Evolutionary conservation across 352 stramenopile genomes (phyloP), one percentile per base, ranked within the genome.

Genomic region (Blastocystis sp.): DNA sequence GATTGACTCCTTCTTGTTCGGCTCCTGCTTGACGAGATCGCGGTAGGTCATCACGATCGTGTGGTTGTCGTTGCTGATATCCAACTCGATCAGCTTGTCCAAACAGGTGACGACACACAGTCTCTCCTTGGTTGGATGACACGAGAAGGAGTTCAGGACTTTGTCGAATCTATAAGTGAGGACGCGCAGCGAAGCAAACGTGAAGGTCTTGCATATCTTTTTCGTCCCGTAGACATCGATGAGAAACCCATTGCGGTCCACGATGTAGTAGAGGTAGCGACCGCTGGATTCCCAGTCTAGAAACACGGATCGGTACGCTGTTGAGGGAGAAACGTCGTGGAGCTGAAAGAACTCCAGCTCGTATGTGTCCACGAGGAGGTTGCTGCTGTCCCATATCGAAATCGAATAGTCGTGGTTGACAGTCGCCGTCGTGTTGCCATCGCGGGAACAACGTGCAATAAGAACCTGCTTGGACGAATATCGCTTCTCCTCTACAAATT

Each of bases 91-190:
- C 38, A 73, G 44, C 18, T 49, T 73, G 18, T 73, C 61, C 3
- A 73, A 32, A 73, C 61, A 73, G n/a, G 61, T 73, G 4, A 73
- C 61, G 38, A 73, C n/a, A 18, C 61, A 73, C n/a, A 51, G 8
- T 32, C 29, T 18, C 1, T 73, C 61, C 46, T 73, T 32, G 4
- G 29, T 24, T 16, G 61, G 61, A 73, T 73, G 61, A 9, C n/a
- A 24, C 4, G 38, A 51, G 38, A 73, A 51, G 38, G 61, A 73
- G 38, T 73, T 73, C 4, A 73, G 29, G 4, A 40, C 32, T 51
- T 73, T 21, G 29, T 73, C 61, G 29, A 73, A 73, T 46, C 61
- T 73, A 73, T 14, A 7, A 53, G n/a, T 46, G 29, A 73, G 8
- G 14, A 6, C 9, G 8, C 9, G 34, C 7, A 27, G 14, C 4